A percentile compares a stretch with the other conserved stretches of the same genome.
Evolutionary conservation across 768 basidiomycete species (phyloP).

Genomic region (Pleurotus djamor): DNA sequence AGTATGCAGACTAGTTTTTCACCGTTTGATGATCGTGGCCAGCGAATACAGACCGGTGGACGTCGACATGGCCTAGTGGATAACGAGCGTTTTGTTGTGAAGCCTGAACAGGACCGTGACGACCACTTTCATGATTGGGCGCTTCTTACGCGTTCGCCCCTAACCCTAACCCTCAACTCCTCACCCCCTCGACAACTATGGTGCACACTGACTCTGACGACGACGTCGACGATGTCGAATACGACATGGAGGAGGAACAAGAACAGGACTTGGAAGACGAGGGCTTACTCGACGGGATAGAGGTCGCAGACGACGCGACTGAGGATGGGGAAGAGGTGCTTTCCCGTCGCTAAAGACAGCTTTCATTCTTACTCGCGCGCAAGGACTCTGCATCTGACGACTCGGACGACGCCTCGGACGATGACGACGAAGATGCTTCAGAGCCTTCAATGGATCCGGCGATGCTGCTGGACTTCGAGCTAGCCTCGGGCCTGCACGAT

Average conservation of each 20-base stretch:
- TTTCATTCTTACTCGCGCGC: constrained; percentile 1
- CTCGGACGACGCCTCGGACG: constrained; percentile 50
- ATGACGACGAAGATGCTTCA: constrained; percentile 50
- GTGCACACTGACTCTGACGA: constrained; percentile 62
- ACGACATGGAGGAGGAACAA: constrained; percentile 44
- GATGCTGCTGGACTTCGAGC: constrained; percentile 20
- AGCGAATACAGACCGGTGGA: constrained; percentile 68
- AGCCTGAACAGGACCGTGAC: no score
- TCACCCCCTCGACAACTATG: no score
- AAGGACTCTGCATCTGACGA: constrained; percentile 63
- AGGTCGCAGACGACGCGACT: constrained; percentile 55
- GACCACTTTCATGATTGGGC: no score
- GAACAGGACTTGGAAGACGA: constrained; percentile 53
- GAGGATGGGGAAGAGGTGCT: constrained; percentile 72
- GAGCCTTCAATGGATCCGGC: constrained; percentile 21
- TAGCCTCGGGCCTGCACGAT: constrained; percentile 11
- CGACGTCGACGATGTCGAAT: constrained; percentile 54
- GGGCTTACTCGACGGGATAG: constrained; percentile 59
- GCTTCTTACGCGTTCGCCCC: no score
- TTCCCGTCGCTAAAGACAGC: constrained; percentile 7
- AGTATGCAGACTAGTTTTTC: constrained; percentile 15
- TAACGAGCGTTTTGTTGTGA: no score
- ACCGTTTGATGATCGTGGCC: constrained; percentile 85
- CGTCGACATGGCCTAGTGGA: constrained; percentile 16
- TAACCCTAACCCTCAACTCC: no score